phyloP scores from a whole-genome alignment of 805 yeast species.

The Candida pseudofarinosa region DNA sequence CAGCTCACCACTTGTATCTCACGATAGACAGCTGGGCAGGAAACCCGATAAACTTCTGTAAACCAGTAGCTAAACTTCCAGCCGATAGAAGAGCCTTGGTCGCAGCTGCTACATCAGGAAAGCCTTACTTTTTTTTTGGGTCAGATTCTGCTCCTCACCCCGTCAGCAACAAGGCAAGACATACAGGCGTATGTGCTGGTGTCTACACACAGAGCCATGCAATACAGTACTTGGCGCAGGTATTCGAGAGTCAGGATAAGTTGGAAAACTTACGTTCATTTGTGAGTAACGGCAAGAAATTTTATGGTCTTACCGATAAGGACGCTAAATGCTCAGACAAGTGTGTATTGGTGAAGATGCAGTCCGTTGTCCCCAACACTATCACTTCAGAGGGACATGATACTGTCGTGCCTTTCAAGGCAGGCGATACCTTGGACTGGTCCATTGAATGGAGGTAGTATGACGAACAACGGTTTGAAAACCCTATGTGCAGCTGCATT shows the following conservation, averaged over 20 bases:
- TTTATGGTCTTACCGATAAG: constrained; percentile 57
- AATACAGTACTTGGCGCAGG: constrained; percentile 78
- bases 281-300: constrained; percentile 68
- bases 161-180: constrained; percentile 67
- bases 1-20: constrained; percentile 89
- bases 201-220: constrained; percentile 88
- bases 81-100: constrained; percentile 76
- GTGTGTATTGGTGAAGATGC: constrained; percentile 52
- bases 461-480: too few relatives aligned
- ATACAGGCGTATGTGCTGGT: constrained; percentile 93
- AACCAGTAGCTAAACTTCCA: constrained; percentile 96
- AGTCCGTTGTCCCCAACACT: constrained; percentile 55
- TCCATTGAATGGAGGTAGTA: constrained; percentile 65
- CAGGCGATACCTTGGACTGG: constrained; percentile 76
- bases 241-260: constrained; percentile 64
- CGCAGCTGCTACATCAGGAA: constrained; percentile 86
- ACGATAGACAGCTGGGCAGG: constrained; percentile 98
- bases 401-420: constrained; percentile 72
- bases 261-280: constrained; percentile 67
- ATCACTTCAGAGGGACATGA: constrained; percentile 42
- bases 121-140: constrained; percentile 92
- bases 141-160: constrained; percentile 99
- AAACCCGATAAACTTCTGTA: constrained; percentile 89
- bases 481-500: neutral
- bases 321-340: constrained; percentile 40